phyloP scores from a whole-genome alignment of 1,284 basidiomycete genomes.

The Singerocomus inundabilis region DNA sequence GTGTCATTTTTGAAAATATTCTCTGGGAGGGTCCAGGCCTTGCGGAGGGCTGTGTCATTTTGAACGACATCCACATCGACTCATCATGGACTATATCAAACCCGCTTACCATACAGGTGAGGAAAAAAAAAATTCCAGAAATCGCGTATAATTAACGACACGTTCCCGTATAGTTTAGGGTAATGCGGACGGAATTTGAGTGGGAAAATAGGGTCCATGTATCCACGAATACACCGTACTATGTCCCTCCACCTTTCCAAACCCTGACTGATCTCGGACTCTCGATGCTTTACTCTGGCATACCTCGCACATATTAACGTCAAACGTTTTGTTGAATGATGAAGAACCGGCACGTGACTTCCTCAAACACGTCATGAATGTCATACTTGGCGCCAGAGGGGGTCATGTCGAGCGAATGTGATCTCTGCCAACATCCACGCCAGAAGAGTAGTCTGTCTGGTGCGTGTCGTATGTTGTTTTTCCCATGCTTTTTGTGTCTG shows the following conservation, averaged over 20 bases:
- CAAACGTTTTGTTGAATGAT: too few species aligned
- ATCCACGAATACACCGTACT: slow-evolving; percentile 65
- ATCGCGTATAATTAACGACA: slow-evolving; percentile 1
- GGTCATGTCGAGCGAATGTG: slow-evolving; percentile 78
- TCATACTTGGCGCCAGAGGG: slow-evolving; percentile 82
- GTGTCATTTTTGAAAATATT: slow-evolving; percentile 98
- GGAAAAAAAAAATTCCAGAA: neutral
- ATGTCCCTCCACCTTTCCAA: neutral
- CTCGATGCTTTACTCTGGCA: too few species aligned
- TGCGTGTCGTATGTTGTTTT: slow-evolving; percentile 25
- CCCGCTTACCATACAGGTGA: slow-evolving; percentile 91
- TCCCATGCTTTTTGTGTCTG: neutral
- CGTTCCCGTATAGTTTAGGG: slow-evolving; percentile 68
- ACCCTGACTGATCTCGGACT: too few species aligned
- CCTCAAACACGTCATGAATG: slow-evolving; percentile 84
- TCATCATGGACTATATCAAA: slow-evolving; percentile 99
- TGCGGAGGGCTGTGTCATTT: slow-evolving; percentile 83
- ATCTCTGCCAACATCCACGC: slow-evolving; percentile 86
- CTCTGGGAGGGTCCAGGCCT: slow-evolving; percentile 93
- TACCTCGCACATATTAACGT: too few species aligned
- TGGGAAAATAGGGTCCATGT: slow-evolving; percentile 92
- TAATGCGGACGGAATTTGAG: slow-evolving; percentile 91
- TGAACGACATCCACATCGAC: slow-evolving; percentile 99
- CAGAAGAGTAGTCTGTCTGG: slow-evolving; percentile 64
- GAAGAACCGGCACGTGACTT: slow-evolving; percentile 67